Percentiles rank a stretch among this genome's conserved stretches.
phyloP scores from a whole-genome alignment of 2,329 filamentous ascomycete genomes.

The Lachnellula hyalina region DNA sequence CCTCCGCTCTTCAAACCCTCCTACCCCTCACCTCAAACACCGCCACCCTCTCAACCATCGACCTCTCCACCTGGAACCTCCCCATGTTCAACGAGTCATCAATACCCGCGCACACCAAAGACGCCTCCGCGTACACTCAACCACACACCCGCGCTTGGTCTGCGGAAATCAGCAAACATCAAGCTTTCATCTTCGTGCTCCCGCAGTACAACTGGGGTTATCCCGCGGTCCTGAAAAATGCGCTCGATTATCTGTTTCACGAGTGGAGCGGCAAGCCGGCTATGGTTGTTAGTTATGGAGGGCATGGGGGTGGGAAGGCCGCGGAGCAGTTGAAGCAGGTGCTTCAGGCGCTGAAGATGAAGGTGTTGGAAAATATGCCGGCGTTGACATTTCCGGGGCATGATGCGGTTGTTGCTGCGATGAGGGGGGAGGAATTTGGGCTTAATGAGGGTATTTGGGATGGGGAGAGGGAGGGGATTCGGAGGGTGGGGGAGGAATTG shows the following conservation, averaged over 20 bases:
- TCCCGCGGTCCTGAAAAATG: constrained; percentile 41
- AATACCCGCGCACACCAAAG: constrained; percentile 31
- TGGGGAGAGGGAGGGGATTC: neutral
- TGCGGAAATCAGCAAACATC: constrained; percentile 29
- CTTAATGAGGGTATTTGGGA: constrained; percentile 8
- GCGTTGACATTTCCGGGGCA: constrained; percentile 29
- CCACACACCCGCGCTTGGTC: constrained; percentile 36
- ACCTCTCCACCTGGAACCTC: constrained; percentile 37
- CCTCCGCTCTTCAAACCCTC: constrained; percentile 22
- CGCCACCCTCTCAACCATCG: constrained; percentile 29
- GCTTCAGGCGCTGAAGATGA: constrained; percentile 34
- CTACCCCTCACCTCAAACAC: constrained; percentile 13
- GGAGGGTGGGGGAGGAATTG: neutral
- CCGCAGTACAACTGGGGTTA: constrained; percentile 43
- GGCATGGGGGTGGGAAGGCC: constrained; percentile 35
- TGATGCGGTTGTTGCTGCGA: constrained; percentile 19
- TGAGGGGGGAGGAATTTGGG: constrained; percentile 30
- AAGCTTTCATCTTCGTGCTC: constrained; percentile 38
- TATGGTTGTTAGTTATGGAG: constrained; percentile 41
- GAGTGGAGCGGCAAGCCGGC: constrained; percentile 43
- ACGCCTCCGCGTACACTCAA: constrained; percentile 31
- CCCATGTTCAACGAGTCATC: constrained; percentile 39
- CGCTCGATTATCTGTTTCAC: constrained; percentile 42
- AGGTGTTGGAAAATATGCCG: constrained; percentile 27
- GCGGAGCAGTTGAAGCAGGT: constrained; percentile 33